Percentiles rank a stretch among this genome's conserved stretches.
Conservation (phyloP, 2,329 filamentous ascomycete genomes). For the Pseudogymnoascus sp. region DNA sequence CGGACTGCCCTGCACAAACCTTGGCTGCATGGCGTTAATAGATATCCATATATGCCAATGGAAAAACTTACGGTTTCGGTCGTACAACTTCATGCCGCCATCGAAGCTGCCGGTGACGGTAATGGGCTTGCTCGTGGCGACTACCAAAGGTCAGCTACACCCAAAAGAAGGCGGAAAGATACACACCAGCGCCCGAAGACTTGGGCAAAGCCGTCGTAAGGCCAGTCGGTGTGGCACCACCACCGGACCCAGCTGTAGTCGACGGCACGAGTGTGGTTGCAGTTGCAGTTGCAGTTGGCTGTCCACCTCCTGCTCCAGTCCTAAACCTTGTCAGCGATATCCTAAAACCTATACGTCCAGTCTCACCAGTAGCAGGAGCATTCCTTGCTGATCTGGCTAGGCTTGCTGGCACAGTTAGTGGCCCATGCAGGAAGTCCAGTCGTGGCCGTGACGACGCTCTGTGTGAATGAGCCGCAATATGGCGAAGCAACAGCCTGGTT, state of each 20-base stretch:
- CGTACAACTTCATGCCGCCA: constrained; percentile 38
- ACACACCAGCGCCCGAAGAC: neutral
- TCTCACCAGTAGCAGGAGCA: neutral
- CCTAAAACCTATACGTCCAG: neutral
- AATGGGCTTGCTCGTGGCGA: constrained; percentile 31
- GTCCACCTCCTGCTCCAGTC: neutral
- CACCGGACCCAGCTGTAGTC: neutral
- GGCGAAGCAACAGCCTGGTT: constrained; percentile 1
- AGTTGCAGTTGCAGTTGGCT: neutral
- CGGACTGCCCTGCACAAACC: neutral
- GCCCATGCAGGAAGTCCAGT: neutral
- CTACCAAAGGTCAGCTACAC: neutral
- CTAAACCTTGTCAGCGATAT: neutral
- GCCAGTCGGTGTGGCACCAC: neutral
- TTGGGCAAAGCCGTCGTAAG: neutral
- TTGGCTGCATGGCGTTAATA: neutral
- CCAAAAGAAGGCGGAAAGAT: neutral
- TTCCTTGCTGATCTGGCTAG: neutral
- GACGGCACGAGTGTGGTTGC: neutral
- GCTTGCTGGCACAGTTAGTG: neutral
- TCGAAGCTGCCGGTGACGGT: constrained; percentile 37
- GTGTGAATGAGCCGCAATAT: neutral
- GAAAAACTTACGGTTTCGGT: constrained; percentile 23
- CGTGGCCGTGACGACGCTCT: neutral
- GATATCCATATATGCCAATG: neutral